Percentiles rank a stretch among this genome's conserved stretches.
Conservation (phyloP, 805 yeast genomes). For the Starmerella asiatica region DNA sequence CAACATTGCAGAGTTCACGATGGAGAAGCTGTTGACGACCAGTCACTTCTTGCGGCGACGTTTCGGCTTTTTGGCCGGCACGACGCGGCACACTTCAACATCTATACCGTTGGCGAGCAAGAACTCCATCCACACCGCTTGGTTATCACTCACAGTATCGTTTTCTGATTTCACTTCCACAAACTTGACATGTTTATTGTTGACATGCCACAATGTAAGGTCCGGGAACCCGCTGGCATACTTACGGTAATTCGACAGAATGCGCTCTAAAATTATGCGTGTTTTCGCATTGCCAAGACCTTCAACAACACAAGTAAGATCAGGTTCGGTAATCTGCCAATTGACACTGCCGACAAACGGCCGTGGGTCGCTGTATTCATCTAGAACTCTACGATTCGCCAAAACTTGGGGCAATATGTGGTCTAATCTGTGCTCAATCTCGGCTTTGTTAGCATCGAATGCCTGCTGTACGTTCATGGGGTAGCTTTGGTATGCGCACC, state of each 20-base stretch:
- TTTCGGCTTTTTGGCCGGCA: slow-evolving; percentile 4
- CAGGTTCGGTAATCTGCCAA: slow-evolving; percentile 22
- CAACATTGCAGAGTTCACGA: no score
- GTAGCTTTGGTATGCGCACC: slow-evolving; percentile 25
- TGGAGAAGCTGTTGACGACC: no score
- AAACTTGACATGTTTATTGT: slow-evolving; percentile 17
- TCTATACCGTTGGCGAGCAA: slow-evolving; percentile 21
- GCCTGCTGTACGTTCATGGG: slow-evolving; percentile 25
- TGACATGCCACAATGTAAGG: slow-evolving; percentile 24
- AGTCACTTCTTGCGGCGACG: slow-evolving; percentile 2
- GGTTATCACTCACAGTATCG: slow-evolving; percentile 29
- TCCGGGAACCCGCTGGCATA: slow-evolving; percentile 29
- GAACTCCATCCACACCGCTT: slow-evolving; percentile 28
- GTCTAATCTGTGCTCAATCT: slow-evolving; percentile 21
- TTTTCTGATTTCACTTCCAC: slow-evolving; percentile 30
- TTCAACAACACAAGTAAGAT: slow-evolving; percentile 5
- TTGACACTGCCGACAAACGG: slow-evolving; percentile 24
- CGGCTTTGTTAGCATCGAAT: slow-evolving; percentile 18
- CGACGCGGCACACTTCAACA: slow-evolving; percentile 26
- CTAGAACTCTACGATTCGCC: not conserved
- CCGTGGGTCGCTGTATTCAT: slow-evolving; percentile 10
- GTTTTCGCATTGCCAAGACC: slow-evolving; percentile 11
- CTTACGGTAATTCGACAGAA: slow-evolving; percentile 18
- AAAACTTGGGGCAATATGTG: slow-evolving; percentile 4
- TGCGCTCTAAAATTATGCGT: slow-evolving; percentile 7